Evolutionary conservation across 169 alveolate genomes (phyloP).

Genomic region (Neospora caninum): DNA sequence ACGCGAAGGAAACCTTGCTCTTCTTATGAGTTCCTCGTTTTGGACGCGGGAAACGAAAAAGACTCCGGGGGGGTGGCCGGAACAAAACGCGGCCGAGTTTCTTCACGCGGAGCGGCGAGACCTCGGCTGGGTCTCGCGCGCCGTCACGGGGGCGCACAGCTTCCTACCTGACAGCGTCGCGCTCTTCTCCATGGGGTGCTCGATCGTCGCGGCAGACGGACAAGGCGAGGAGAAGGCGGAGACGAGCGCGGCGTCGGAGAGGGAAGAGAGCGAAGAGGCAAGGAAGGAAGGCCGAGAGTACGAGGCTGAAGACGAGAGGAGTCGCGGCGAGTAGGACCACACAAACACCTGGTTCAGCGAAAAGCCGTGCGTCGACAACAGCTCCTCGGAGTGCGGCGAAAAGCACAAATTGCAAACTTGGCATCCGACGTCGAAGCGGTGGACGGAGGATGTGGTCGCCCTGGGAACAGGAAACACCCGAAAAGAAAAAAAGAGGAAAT

Average conservation of each 20-base stretch:
- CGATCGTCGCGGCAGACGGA: slow-evolving; percentile 43
- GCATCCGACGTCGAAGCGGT: slow-evolving; percentile 88
- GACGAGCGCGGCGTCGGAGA: background rate
- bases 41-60: no score
- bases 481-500: no score
- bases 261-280: background rate
- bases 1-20: no score
- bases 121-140: no score
- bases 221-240: background rate
- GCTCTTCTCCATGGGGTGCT: background rate
- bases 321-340: slow-evolving; percentile 94
- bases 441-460: slow-evolving; percentile 78
- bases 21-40: no score
- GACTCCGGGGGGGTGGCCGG: no score
- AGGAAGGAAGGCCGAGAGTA: background rate
- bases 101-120: no score
- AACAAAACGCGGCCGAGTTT: no score
- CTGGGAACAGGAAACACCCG: background rate
- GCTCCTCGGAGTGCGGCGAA: slow-evolving; percentile 91
- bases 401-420: slow-evolving; percentile 95
- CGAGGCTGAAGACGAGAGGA: slow-evolving; percentile 82
- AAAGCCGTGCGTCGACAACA: slow-evolving; percentile 96
- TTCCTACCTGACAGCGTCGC: background rate
- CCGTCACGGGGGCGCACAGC: no score
- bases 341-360: slow-evolving; percentile 91